Evolutionary conservation across 2,329 filamentous ascomycete genomes (phyloP).

Genomic region (Neonectria coccinea): DNA sequence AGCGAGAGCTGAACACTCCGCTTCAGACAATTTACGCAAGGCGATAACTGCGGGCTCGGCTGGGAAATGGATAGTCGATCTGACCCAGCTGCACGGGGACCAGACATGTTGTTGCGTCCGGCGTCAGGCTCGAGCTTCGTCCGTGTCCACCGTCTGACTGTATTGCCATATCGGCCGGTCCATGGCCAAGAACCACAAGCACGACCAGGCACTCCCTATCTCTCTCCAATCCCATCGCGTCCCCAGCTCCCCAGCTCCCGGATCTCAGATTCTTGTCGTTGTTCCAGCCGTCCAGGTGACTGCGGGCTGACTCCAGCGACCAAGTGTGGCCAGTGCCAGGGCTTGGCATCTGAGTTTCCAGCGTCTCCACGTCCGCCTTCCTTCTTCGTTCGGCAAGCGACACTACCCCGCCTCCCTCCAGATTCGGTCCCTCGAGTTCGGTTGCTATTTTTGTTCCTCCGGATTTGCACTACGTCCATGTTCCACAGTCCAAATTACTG

Average conservation of each 20-base stretch:
- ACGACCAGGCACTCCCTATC: neutral
- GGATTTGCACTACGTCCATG: slow-evolving; percentile 26
- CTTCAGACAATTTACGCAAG: slow-evolving; percentile 9
- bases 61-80: slow-evolving; percentile 21
- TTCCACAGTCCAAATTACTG: neutral
- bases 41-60: slow-evolving; percentile 2
- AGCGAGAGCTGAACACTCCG: neutral
- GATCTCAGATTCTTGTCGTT: neutral
- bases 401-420: slow-evolving; percentile 37
- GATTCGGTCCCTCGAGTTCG: slow-evolving; percentile 21
- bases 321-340: slow-evolving; percentile 5
- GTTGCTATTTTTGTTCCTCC: slow-evolving; percentile 31
- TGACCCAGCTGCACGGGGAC: slow-evolving; percentile 23
- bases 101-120: slow-evolving; percentile 6
- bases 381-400: slow-evolving; percentile 31
- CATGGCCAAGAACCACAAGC: slow-evolving; percentile 1
- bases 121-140: slow-evolving; percentile 12
- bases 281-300: neutral
- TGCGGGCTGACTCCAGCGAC: neutral
- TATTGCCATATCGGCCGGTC: slow-evolving; percentile 13
- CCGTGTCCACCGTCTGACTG: slow-evolving; percentile 9
- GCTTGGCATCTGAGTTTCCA: slow-evolving; percentile 14
- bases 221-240: neutral
- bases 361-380: slow-evolving; percentile 36
- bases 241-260: neutral